These are phyloP conservation scores for Rhododendron griersonianum DNA, from an alignment of 148 eudicot species.

Conservation along the genomic window DNA sequence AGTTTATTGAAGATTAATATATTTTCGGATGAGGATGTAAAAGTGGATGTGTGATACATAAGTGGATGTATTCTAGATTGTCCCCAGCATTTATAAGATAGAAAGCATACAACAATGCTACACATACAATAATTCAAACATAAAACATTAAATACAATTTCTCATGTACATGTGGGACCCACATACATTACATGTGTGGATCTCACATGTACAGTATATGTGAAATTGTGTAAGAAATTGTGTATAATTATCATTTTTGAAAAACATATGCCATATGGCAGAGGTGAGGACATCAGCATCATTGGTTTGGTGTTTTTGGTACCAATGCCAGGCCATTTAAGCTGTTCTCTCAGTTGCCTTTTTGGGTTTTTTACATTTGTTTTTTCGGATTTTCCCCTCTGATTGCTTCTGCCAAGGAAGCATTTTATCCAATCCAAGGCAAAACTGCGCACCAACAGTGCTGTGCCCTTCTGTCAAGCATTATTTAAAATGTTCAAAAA, in stretches of 20 bases:
- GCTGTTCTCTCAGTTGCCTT: neutral
- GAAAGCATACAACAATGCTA: too few species aligned
- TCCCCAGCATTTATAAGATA: too few species aligned
- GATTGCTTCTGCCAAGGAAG: neutral
- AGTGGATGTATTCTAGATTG: too few species aligned
- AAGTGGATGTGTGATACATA: neutral
- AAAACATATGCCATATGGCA: too few species aligned
- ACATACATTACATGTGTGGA: too few species aligned
- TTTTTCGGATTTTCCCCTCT: neutral
- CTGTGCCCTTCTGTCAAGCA: neutral
- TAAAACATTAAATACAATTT: too few species aligned
- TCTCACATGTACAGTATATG: too few species aligned
- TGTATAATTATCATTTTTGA: too few species aligned
- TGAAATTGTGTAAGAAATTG: too few species aligned
- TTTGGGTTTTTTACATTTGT: neutral
- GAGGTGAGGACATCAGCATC: neutral
- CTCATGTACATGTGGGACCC: too few species aligned
- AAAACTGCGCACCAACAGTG: too few species aligned
- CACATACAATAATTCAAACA: too few species aligned
- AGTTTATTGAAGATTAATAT: neutral
- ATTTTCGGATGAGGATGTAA: neutral
- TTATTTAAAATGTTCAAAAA: neutral
- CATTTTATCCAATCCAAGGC: neutral
- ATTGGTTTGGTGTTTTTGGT: neutral
- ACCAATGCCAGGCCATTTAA: conserved; percentile 12